Conservation (phyloP, 1,139 yeast genomes). For the Geotrichum aggregatum region DNA sequence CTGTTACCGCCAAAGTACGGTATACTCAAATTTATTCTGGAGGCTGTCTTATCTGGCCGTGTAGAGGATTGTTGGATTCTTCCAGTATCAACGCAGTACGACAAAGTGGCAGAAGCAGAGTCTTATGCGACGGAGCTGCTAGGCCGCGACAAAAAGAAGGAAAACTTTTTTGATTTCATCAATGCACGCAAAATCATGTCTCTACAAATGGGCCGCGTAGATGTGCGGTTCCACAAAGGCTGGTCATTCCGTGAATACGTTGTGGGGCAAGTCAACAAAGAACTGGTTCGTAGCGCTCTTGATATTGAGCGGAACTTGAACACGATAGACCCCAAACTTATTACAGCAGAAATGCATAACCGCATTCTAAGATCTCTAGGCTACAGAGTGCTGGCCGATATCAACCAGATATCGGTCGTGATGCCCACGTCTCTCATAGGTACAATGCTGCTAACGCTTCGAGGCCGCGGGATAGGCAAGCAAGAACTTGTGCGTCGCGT, state of each 20-base stretch:
- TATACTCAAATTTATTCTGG: slow-evolving; percentile 52
- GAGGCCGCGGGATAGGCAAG: slow-evolving; percentile 41
- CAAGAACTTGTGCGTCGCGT: slow-evolving; percentile 38
- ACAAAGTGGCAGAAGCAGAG: slow-evolving; percentile 63
- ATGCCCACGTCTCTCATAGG: slow-evolving; percentile 47
- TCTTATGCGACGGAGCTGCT: slow-evolving; percentile 57
- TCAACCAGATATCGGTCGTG: slow-evolving; percentile 42
- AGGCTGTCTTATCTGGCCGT: slow-evolving; percentile 44
- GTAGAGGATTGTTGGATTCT: slow-evolving; percentile 49
- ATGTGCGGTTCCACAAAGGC: slow-evolving; percentile 42
- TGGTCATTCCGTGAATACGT: slow-evolving; percentile 41
- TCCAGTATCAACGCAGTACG: slow-evolving; percentile 61
- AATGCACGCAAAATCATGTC: slow-evolving; percentile 39
- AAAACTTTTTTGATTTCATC: slow-evolving; percentile 38
- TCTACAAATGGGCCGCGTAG: slow-evolving; percentile 43
- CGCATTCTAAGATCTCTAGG: slow-evolving; percentile 41
- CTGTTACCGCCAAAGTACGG: slow-evolving; percentile 63
- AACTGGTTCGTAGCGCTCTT: slow-evolving; percentile 20
- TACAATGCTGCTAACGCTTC: slow-evolving; percentile 41
- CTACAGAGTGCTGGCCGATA: slow-evolving; percentile 41
- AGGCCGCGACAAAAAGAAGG: slow-evolving; percentile 54
- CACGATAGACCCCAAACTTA: slow-evolving; percentile 16
- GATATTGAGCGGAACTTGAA: slow-evolving; percentile 18
- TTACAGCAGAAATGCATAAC: slow-evolving; percentile 27
- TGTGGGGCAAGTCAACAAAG: slow-evolving; percentile 34